Evolutionary conservation across 2,329 filamentous ascomycete genomes (phyloP), one percentile per base, ranked within the genome.

Genomic region (Epichloe sp.): DNA sequence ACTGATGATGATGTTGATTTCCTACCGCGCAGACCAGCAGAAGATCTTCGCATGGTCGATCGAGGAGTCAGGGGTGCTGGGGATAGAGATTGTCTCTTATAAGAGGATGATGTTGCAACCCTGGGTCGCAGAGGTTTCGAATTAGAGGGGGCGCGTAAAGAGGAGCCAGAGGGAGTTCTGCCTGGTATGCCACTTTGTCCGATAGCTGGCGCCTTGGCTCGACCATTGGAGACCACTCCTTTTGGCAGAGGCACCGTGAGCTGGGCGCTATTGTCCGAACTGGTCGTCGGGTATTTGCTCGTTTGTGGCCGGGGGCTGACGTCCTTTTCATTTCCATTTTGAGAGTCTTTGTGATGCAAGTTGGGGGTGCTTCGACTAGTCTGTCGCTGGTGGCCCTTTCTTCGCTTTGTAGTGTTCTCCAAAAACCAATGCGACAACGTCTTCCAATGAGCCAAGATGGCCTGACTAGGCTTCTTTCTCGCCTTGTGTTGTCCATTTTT

Each of bases 1-100:
- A 98, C 83, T 0, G 90, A 97, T 0, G 89, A 95, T 0, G 89
- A 96, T 0, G 93, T 98, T 0, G 91, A 97, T 65, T 97, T 97
- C 54, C 93, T 82, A 38, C 93, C 91, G 31, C 90, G 81, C 44
- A 97, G 77, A 34, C 91, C 90, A 43, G 78, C 80, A 5, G 88
- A 95, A 2, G 88, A 82, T 37, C 89, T 85, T 11, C 93, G 82
- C 60, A 94, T 85, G 1, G 86, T 87, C 5, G 88, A 89, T 40
- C 89, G 85, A 3, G 93, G 91, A 0, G 93, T 97, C 41, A 96
- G 67, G 0, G 93, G 91, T 3, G 83, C 85, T 0, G 93, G 93
- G 0, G 88, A 95, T 10, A 94, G 70, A 0, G 89, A 95, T 54
- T 88, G 85, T 15, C 88, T 79, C 60, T 84, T 84, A 61, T 82